Evolutionary conservation across 768 basidiomycete genomes (phyloP).

Genomic region (Mycena crocata): DNA sequence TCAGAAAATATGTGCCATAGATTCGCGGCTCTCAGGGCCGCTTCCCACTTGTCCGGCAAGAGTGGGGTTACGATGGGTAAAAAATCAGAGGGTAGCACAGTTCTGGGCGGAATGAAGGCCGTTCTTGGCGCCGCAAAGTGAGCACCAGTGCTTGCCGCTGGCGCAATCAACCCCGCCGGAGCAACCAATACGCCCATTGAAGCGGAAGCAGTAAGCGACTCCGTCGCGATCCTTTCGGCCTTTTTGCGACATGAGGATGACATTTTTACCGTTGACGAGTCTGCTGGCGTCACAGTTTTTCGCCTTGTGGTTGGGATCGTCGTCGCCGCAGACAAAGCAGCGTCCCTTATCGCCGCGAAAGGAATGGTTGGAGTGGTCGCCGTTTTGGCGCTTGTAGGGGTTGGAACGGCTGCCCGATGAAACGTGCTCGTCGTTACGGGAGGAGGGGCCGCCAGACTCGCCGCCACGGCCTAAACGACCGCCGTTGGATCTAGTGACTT

Average conservation of each 20-base stretch:
- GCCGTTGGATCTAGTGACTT: no score
- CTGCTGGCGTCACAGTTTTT: background rate
- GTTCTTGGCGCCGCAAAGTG: conserved; percentile 28
- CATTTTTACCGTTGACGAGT: conserved; percentile 25
- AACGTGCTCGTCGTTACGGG: background rate
- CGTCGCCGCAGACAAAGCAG: background rate
- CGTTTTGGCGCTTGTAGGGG: background rate
- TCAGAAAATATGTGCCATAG: conserved; percentile 34
- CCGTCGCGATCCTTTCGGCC: conserved; percentile 16
- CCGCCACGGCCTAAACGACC: no score
- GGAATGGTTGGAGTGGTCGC: background rate
- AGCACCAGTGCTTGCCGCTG: conserved; percentile 28
- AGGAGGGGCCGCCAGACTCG: background rate
- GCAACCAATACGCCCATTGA: conserved; percentile 30
- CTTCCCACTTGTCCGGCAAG: conserved; percentile 33
- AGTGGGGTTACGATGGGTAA: conserved; percentile 40
- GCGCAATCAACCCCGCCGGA: background rate
- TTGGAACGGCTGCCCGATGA: background rate
- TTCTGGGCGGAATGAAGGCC: conserved; percentile 32
- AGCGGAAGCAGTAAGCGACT: conserved; percentile 28
- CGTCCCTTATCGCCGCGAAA: background rate
- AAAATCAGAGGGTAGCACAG: conserved; percentile 31
- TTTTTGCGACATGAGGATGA: background rate
- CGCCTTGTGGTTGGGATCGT: background rate
- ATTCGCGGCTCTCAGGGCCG: conserved; percentile 12